Percentiles rank a stretch among this genome's conserved stretches.
phyloP scores from a whole-genome alignment of 169 alveolate genomes.

The Eimeria necatrix region DNA sequence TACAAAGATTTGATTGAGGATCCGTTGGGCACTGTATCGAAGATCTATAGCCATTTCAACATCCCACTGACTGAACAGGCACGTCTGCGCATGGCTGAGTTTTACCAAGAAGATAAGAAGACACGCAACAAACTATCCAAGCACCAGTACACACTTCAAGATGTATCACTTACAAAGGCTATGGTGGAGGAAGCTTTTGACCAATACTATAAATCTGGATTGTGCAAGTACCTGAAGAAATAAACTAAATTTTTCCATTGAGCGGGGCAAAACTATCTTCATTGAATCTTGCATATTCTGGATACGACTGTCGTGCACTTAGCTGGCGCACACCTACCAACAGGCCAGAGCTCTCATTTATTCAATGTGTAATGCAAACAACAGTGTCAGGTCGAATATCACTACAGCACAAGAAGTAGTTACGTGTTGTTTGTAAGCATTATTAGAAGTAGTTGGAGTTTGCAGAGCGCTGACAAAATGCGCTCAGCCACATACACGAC shows the following conservation, averaged over 20 bases:
- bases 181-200: constrained; percentile 80
- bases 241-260: background rate
- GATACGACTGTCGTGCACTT: too few relatives aligned
- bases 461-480: constrained; percentile 35
- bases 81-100: constrained; percentile 58
- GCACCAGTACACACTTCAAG: constrained; percentile 80
- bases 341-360: too few relatives aligned
- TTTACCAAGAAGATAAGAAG: constrained; percentile 77
- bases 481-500: constrained; percentile 13
- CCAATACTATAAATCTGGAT: constrained; percentile 81
- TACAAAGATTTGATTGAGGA: constrained; percentile 79
- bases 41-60: constrained; percentile 80
- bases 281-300: too few relatives aligned
- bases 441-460: too few relatives aligned
- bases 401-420: too few relatives aligned
- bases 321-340: too few relatives aligned
- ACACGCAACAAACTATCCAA: constrained; percentile 80
- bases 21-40: constrained; percentile 80
- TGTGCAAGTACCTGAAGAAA: constrained; percentile 76
- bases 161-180: constrained; percentile 73
- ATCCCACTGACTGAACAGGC: constrained; percentile 74
- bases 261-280: too few relatives aligned
- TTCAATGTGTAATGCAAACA: too few relatives aligned
- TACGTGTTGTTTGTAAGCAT: too few relatives aligned
- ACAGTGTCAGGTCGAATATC: too few relatives aligned